Evolutionary conservation across 306 rosid species (phyloP).

Genomic region (Gleditsia sinensis): DNA sequence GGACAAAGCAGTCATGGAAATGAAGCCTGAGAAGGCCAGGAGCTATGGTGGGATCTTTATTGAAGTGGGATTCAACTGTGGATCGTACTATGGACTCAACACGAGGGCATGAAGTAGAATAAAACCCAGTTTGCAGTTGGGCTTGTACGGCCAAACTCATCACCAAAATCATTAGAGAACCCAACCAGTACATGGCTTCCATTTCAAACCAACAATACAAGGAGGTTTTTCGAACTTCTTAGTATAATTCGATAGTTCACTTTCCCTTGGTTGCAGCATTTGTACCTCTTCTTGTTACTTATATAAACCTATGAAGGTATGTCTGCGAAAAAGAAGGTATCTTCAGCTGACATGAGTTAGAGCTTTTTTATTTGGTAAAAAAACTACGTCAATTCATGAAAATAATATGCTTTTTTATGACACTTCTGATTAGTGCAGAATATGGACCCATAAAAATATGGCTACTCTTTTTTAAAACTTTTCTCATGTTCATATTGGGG

Average conservation of each 20-base stretch:
- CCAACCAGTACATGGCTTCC: constrained; percentile 36
- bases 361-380: not conserved
- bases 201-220: constrained; percentile 24
- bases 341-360: not conserved
- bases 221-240: not conserved
- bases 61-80: constrained; percentile 57
- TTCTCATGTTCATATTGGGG: constrained; percentile 29
- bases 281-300: constrained; percentile 26
- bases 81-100: constrained; percentile 66
- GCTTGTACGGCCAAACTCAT: constrained; percentile 43
- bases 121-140: constrained; percentile 63
- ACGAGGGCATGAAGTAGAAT: constrained; percentile 64
- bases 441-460: constrained; percentile 30
- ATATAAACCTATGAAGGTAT: constrained; percentile 35
- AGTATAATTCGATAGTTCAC: not conserved
- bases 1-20: constrained; percentile 64
- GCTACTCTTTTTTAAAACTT: not conserved
- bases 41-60: constrained; percentile 55
- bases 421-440: constrained; percentile 35
- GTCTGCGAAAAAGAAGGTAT: not conserved
- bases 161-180: constrained; percentile 40
- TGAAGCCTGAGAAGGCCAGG: constrained; percentile 73
- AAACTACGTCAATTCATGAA: not conserved
- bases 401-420: not conserved
- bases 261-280: constrained; percentile 26